phyloP scores from a whole-genome alignment of 2,329 filamentous ascomycete species.

The Aspergillus sergii region DNA sequence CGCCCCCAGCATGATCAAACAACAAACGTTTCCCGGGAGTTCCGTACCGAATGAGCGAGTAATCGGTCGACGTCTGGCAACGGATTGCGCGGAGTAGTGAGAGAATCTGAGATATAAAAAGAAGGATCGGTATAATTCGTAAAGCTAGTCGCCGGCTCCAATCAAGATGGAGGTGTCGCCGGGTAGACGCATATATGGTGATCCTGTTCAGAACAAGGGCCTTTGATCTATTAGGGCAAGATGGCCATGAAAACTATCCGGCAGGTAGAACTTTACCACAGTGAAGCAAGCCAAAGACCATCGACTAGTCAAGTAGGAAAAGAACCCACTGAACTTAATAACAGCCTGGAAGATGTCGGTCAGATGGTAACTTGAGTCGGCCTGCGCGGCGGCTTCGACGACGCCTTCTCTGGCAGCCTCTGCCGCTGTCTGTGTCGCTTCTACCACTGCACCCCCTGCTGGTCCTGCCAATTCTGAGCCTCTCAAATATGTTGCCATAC shows the following conservation, averaged over 20 bases:
- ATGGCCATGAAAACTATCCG: not conserved
- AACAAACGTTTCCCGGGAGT: constrained; percentile 65
- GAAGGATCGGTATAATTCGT: constrained; percentile 69
- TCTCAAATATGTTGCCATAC: constrained; percentile 29
- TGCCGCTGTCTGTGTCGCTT: constrained; percentile 40
- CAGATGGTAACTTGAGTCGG: constrained; percentile 39
- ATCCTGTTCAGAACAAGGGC: constrained; percentile 88
- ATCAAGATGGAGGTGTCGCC: constrained; percentile 73
- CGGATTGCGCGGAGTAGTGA: constrained; percentile 80
- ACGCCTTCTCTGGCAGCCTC: constrained; percentile 35
- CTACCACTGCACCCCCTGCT: constrained; percentile 45
- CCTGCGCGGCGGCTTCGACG: constrained; percentile 34
- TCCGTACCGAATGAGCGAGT: constrained; percentile 69
- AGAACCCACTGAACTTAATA: constrained; percentile 79
- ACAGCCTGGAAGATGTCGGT: constrained; percentile 53
- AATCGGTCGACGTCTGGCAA: constrained; percentile 83
- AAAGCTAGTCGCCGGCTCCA: constrained; percentile 73
- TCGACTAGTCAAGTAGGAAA: constrained; percentile 86
- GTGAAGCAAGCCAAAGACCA: constrained; percentile 89
- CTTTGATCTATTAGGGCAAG: constrained; percentile 38
- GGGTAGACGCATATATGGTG: constrained; percentile 87
- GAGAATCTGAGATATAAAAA: constrained; percentile 70
- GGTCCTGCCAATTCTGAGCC: constrained; percentile 24
- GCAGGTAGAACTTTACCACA: constrained; percentile 55
- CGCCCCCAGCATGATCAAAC: constrained; percentile 70